Conservation (phyloP, 2,329 filamentous ascomycete species). For the Colletotrichum theobromicola region DNA sequence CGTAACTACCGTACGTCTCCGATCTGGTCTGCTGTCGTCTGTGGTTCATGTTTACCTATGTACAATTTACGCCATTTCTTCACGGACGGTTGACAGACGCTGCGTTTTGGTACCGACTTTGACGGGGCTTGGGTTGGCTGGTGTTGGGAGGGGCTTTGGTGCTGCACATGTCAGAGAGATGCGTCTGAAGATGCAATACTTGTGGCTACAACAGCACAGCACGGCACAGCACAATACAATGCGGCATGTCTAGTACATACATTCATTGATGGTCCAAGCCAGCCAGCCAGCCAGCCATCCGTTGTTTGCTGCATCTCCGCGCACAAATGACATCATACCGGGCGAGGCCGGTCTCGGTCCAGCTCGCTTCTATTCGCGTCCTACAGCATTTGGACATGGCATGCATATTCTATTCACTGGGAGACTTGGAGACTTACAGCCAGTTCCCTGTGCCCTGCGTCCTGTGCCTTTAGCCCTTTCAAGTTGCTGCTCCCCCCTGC, state of each 20-base stretch:
- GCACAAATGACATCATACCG: conserved; percentile 3
- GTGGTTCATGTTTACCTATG: neutral
- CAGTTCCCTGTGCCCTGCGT: too few species aligned
- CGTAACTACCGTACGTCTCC: neutral
- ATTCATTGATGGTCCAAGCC: neutral
- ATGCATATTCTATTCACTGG: too few species aligned
- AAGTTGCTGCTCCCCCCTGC: neutral
- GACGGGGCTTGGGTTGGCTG: neutral
- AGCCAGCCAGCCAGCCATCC: neutral
- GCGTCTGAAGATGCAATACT: too few species aligned
- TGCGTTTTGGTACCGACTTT: neutral
- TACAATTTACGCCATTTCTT: neutral
- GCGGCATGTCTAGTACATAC: neutral
- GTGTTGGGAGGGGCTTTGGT: neutral
- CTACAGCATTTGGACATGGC: neutral
- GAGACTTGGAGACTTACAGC: too few species aligned
- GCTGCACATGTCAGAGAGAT: neutral
- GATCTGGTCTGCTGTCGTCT: neutral
- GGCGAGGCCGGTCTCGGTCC: neutral
- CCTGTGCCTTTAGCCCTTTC: neutral
- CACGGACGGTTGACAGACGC: neutral
- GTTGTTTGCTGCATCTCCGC: neutral
- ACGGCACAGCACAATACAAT: too few species aligned
- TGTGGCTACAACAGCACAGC: too few species aligned
- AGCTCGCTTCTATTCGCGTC: neutral